Base-by-base conservation (phyloP, 2,329 filamentous ascomycete genomes). In the Penicillium frequentans region DNA sequence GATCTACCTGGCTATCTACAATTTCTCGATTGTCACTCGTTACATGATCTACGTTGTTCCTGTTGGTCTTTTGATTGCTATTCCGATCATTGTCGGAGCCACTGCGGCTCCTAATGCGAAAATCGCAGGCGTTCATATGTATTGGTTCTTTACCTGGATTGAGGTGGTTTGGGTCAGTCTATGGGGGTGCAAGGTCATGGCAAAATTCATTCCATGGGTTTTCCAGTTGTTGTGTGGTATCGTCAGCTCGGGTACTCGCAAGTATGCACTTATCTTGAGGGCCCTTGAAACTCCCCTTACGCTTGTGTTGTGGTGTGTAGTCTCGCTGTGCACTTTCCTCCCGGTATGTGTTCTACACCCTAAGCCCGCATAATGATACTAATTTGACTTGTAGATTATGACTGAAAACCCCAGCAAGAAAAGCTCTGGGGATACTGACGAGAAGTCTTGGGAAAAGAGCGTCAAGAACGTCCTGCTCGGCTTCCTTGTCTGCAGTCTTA, bases 91-190 rank as follows among this genome's bases (percentile, higher is more conserved):
- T 57, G 74, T 87, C 16, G 84, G 84, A n/a, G 82, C 81, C 6
- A 83, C 81, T 0, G 78, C 68, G 35, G 77, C 80, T 29, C 66
- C 69, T 31, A 57, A 77, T 47, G 79, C 80, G 8, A 76, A 72
- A 27, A 83, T 87, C 60, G 83, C 82, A 16, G 81, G 81, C 23
- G 84, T 87, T 5, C 73, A 79, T 8, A 77, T 86, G 42, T 76
- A 82, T 52, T 86, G 82, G 79, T 84, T 88, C 73, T 88, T 86
- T 73, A 79, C 81, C 19, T 88, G 86, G 86, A 75, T 88, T 37
- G 85, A 87, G 69, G 79, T 87, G 47, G 77, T 87, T 52, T 88
- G 86, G 86, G 73, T 85, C 37, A 82, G 82, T 65, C 74, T 88
- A 58, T 88, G 86, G 86, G 77, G 77, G 14, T 83, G 82, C 62